These are phyloP conservation scores for Lipomyces spencermartinsiae DNA, from an alignment of 805 yeast genomes.

Conservation along the genomic window DNA sequence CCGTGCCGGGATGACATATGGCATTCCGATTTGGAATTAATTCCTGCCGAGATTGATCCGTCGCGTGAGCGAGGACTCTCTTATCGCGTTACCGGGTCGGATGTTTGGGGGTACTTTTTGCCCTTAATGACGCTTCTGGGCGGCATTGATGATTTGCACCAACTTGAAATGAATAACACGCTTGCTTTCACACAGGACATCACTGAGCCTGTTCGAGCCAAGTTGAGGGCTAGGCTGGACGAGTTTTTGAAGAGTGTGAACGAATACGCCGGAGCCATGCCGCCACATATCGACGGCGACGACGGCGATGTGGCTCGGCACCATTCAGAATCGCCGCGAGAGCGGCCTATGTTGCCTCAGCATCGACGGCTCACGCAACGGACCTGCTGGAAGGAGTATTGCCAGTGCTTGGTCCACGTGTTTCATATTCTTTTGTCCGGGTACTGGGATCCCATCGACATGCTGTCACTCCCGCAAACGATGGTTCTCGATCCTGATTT, in stretches of 20 bases:
- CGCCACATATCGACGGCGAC: not conserved
- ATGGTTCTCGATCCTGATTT: constrained; percentile 40
- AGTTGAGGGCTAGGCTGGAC: constrained; percentile 29
- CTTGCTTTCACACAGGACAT: constrained; percentile 31
- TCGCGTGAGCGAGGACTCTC: constrained; percentile 42
- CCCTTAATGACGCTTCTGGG: constrained; percentile 49
- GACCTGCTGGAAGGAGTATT: constrained; percentile 34
- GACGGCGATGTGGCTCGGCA: not conserved
- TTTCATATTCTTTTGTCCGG: constrained; percentile 42
- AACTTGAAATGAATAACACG: constrained; percentile 41
- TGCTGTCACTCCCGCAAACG: constrained; percentile 40
- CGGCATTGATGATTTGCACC: constrained; percentile 41
- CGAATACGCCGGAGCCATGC: constrained; percentile 25
- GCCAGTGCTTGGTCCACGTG: constrained; percentile 40
- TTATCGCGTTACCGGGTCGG: constrained; percentile 44
- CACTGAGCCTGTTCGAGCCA: constrained; percentile 34
- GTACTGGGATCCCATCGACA: constrained; percentile 45
- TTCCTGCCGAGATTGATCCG: constrained; percentile 45
- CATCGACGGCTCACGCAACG: constrained; percentile 18
- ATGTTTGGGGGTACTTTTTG: constrained; percentile 51
- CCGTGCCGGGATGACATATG: constrained; percentile 49
- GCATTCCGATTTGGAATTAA: constrained; percentile 42
- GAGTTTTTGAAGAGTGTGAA: constrained; percentile 30
- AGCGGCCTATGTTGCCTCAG: not conserved
- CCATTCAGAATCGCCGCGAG: not conserved